Percentiles rank a stretch among this genome's conserved stretches.
Evolutionary conservation across 2,329 filamentous ascomycete species (phyloP).

Genomic region (Pyricularia sp.): DNA sequence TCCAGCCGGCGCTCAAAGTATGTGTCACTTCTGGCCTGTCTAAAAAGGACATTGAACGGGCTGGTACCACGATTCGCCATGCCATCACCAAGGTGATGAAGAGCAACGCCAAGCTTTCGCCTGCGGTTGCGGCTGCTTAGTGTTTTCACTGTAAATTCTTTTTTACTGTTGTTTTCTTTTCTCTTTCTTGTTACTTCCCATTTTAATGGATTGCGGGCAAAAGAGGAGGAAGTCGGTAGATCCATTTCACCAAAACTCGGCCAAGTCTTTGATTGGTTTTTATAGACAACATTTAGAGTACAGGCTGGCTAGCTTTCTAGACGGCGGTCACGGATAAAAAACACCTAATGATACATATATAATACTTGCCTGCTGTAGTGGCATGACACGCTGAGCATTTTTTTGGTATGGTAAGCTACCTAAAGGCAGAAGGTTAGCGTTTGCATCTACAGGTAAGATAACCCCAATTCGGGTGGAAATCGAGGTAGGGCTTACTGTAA

Average conservation of each 20-base stretch:
- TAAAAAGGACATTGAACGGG: conserved; percentile 94
- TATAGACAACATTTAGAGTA: not conserved
- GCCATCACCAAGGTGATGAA: conserved; percentile 89
- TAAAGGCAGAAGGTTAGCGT: no score
- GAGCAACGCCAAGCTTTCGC: conserved; percentile 30
- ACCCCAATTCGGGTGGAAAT: not conserved
- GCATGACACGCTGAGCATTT: not conserved
- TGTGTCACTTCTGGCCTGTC: conserved; percentile 81
- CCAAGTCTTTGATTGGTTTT: not conserved
- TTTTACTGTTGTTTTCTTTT: not conserved
- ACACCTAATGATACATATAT: not conserved
- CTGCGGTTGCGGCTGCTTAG: not conserved
- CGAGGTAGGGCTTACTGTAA: not conserved
- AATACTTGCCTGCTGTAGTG: not conserved
- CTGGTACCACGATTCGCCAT: conserved; percentile 77
- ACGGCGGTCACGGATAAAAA: not conserved
- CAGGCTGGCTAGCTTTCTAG: not conserved
- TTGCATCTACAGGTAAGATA: not conserved
- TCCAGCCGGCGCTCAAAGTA: conserved; percentile 79
- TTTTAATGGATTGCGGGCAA: not conserved
- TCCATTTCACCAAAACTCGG: not conserved
- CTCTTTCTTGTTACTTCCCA: not conserved
- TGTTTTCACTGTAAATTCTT: not conserved
- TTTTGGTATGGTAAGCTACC: no score
- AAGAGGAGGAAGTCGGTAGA: not conserved